Evolutionary conservation across 495 filamentous ascomycete species (phyloP).

Genomic region (Tetracladium setigerum): DNA sequence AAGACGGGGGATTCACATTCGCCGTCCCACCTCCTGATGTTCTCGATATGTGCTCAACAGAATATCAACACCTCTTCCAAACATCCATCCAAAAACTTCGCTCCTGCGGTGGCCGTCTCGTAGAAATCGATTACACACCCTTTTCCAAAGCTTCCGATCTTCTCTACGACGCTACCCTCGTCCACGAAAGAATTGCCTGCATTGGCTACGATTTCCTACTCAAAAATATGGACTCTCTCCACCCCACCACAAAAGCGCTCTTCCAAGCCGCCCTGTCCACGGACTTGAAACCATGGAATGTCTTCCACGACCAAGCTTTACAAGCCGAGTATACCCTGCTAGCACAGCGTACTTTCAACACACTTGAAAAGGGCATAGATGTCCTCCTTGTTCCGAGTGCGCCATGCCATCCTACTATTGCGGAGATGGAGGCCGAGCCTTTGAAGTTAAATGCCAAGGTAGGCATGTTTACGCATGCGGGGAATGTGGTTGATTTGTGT

Average conservation of each 20-base stretch:
- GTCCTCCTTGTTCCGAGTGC: conserved; percentile 55
- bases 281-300: conserved; percentile 43
- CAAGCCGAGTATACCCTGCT: conserved; percentile 34
- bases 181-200: conserved; percentile 45
- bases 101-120: conserved; percentile 41
- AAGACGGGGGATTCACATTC: conserved; percentile 42
- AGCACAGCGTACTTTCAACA: conserved; percentile 39
- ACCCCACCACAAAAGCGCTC: conserved; percentile 46
- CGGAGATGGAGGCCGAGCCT: conserved; percentile 48
- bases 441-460: conserved; percentile 45
- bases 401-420: conserved; percentile 50
- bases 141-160: conserved; percentile 49
- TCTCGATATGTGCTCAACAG: conserved; percentile 38
- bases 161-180: conserved; percentile 50
- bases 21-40: conserved; percentile 41
- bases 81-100: conserved; percentile 35
- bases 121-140: conserved; percentile 43
- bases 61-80: conserved; percentile 39
- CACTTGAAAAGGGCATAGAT: conserved; percentile 37
- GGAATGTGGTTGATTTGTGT: conserved; percentile 59
- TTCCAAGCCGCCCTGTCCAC: conserved; percentile 37
- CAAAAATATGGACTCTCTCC: conserved; percentile 26
- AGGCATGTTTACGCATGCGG: conserved; percentile 56
- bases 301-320: conserved; percentile 48
- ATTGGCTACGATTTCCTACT: conserved; percentile 17